Conservation (phyloP, 257 asterid species). For the Lavandula angustifolia region DNA sequence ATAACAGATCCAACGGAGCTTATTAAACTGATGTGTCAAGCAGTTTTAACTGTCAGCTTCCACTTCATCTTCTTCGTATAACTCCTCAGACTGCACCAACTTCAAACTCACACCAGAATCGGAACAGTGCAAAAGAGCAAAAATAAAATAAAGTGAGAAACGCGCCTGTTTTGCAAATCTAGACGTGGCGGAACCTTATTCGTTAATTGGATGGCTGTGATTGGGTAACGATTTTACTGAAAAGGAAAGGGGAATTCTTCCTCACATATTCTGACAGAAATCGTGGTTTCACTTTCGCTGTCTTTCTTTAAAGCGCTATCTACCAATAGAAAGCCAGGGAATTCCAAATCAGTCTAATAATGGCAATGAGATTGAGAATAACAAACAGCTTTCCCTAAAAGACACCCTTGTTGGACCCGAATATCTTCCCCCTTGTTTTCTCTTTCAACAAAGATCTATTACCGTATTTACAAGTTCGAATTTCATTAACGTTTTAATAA, state of each 20-base stretch:
- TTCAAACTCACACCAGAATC: too few species aligned
- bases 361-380: constrained; percentile 27
- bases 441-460: constrained; percentile 21
- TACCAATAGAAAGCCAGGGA: not conserved
- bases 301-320: constrained; percentile 26
- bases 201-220: constrained; percentile 28
- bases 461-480: too few species aligned
- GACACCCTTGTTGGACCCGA: constrained; percentile 35
- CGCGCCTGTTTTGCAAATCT: not conserved
- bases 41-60: too few species aligned
- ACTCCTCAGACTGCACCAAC: too few species aligned
- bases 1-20: too few species aligned
- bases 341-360: constrained; percentile 21
- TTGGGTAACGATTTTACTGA: constrained; percentile 1
- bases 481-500: too few species aligned
- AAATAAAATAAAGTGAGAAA: too few species aligned
- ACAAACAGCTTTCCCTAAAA: constrained; percentile 32
- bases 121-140: too few species aligned
- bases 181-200: constrained; percentile 41
- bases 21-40: too few species aligned
- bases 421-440: not conserved
- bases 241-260: constrained; percentile 33
- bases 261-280: constrained; percentile 37
- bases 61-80: too few species aligned
- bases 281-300: constrained; percentile 27